Evolutionary conservation across 257 asterid genomes (phyloP).

Genomic region (Fraxinus americana): DNA sequence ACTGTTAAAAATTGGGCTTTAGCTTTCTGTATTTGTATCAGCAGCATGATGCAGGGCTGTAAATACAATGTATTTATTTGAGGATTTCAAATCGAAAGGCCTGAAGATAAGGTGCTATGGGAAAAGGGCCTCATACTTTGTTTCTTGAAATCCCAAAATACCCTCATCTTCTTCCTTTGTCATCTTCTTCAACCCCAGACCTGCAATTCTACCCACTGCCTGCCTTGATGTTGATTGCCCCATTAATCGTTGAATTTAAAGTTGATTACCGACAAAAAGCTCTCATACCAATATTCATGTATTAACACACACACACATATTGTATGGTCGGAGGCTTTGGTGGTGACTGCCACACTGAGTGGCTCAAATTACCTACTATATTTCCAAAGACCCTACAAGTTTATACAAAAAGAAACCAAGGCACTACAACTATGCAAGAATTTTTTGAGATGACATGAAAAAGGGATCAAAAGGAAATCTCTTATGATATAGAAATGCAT

Average conservation of each 20-base stretch:
- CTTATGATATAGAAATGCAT: background rate
- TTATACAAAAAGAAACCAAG: background rate
- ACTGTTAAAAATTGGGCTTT: slow-evolving; percentile 6
- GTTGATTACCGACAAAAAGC: background rate
- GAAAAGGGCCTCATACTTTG: background rate
- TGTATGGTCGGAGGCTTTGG: background rate
- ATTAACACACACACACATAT: background rate
- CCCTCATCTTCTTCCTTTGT: background rate
- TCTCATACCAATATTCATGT: background rate
- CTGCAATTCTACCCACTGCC: background rate
- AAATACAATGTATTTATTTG: background rate
- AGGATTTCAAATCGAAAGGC: background rate
- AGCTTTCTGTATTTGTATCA: slow-evolving; percentile 11
- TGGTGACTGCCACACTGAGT: background rate
- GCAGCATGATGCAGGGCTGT: slow-evolving; percentile 13
- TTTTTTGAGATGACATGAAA: background rate
- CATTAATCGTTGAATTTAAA: background rate
- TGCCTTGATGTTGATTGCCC: background rate
- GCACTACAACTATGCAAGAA: background rate
- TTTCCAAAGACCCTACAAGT: background rate
- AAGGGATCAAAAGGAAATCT: background rate
- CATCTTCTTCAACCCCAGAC: background rate
- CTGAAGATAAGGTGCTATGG: background rate
- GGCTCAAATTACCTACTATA: background rate
- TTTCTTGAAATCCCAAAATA: background rate